Percentiles rank a stretch among this genome's conserved stretches.
phyloP scores from a whole-genome alignment of 176 grass and related monocot species.

The Pharus latifolius region DNA sequence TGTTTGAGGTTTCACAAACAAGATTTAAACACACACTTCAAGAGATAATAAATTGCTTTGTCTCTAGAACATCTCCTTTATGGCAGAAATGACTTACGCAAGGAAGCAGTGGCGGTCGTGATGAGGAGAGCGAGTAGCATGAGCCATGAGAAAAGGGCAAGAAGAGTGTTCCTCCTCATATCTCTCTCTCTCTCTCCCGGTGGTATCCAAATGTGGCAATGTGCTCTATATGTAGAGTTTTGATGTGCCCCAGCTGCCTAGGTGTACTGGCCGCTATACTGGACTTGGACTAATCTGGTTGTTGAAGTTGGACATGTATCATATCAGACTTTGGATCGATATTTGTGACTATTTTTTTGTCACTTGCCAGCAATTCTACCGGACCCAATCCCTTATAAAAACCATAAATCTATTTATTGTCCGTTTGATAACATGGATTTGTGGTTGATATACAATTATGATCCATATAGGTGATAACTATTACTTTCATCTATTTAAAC shows the following conservation, averaged over 20 bases:
- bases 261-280: slow-evolving; percentile 15
- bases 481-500: no score
- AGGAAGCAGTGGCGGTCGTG: slow-evolving; percentile 7
- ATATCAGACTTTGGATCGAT: no score
- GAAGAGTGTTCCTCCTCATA: slow-evolving; percentile 26
- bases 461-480: no score
- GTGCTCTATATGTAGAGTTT: neutral
- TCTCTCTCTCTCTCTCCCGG: neutral
- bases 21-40: no score
- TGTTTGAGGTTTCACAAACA: neutral
- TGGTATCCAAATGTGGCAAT: neutral
- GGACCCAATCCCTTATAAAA: no score
- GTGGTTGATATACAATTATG: no score
- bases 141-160: slow-evolving; percentile 24
- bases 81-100: slow-evolving; percentile 5
- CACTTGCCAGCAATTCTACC: no score
- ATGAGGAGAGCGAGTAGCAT: slow-evolving; percentile 28
- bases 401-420: no score
- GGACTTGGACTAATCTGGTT: slow-evolving; percentile 7
- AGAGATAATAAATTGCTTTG: no score
- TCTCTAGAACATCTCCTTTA: no score
- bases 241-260: neutral
- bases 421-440: no score
- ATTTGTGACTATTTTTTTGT: no score
- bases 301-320: neutral